Evolutionary conservation across 2,329 filamentous ascomycete genomes (phyloP).

Genomic region (Pseudocercospora vitis): DNA sequence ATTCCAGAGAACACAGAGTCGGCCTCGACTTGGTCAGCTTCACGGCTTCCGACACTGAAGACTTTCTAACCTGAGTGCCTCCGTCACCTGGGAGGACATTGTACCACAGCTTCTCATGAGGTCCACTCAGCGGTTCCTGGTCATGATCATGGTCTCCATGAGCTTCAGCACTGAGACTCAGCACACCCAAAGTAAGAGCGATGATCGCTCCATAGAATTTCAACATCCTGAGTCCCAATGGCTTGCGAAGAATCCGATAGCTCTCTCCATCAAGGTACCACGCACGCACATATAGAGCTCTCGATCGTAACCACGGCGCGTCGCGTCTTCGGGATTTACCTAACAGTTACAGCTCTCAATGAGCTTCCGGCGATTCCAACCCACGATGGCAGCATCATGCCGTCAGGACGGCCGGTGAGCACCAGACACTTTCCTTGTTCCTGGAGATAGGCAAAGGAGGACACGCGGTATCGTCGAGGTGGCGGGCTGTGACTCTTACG

Average conservation of each 20-base stretch:
- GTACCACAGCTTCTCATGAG: slow-evolving; percentile 77
- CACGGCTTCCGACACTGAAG: not conserved
- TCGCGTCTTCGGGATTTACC: slow-evolving; percentile 14
- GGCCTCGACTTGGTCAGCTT: slow-evolving; percentile 54
- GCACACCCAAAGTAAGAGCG: slow-evolving; percentile 49
- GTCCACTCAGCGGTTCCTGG: slow-evolving; percentile 64
- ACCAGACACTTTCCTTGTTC: slow-evolving; percentile 23
- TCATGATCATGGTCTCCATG: slow-evolving; percentile 56
- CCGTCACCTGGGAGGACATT: slow-evolving; percentile 79
- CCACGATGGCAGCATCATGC: slow-evolving; percentile 16
- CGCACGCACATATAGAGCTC: not conserved
- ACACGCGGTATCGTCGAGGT: slow-evolving; percentile 3
- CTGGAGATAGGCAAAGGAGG: slow-evolving; percentile 26
- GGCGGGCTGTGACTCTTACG: slow-evolving; percentile 20
- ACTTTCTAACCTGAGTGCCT: slow-evolving; percentile 67
- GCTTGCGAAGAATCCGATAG: not conserved
- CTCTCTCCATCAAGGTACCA: slow-evolving; percentile 2
- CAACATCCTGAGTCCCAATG: slow-evolving; percentile 25
- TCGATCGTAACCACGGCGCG: slow-evolving; percentile 8
- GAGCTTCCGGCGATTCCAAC: slow-evolving; percentile 15
- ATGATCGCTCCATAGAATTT: slow-evolving; percentile 26
- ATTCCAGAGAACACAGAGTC: slow-evolving; percentile 89
- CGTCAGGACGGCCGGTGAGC: slow-evolving; percentile 18
- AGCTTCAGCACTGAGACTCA: slow-evolving; percentile 41
- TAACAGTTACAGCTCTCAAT: slow-evolving; percentile 16